phyloP scores from a whole-genome alignment of 2,329 filamentous ascomycete genomes.

The Sordariomycetes sp. region DNA sequence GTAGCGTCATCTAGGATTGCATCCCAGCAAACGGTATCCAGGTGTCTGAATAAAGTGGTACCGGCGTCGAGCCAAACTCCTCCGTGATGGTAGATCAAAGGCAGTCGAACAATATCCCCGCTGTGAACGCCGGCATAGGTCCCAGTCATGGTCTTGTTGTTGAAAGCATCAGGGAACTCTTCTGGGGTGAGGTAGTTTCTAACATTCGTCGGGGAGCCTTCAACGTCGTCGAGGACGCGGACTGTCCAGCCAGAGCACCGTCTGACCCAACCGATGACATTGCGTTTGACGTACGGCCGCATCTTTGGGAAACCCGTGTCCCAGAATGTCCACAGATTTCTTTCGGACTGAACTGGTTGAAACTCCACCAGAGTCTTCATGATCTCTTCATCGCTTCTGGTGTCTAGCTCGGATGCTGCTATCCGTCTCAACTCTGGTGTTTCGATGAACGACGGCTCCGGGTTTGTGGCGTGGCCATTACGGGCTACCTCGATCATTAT shows the following conservation, averaged over 20 bases:
- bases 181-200: conserved; percentile 22
- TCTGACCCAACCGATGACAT: conserved; percentile 28
- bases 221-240: conserved; percentile 26
- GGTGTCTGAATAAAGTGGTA: conserved; percentile 26
- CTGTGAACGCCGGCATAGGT: conserved; percentile 31
- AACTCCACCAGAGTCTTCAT: conserved; percentile 14
- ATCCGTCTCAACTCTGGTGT: conserved; percentile 2
- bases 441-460: neutral
- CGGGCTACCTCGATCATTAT: too few species aligned
- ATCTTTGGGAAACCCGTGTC: conserved; percentile 22
- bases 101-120: conserved; percentile 35
- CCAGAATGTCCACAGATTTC: conserved; percentile 35
- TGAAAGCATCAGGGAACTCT: conserved; percentile 28
- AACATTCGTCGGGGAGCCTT: conserved; percentile 23
- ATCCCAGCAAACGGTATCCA: conserved; percentile 33
- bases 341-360: conserved; percentile 22
- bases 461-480: too few species aligned
- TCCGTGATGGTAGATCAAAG: conserved; percentile 28
- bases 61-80: conserved; percentile 34
- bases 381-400: conserved; percentile 20
- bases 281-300: conserved; percentile 22
- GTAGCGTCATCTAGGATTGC: conserved; percentile 22
- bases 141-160: conserved; percentile 32
- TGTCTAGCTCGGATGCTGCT: conserved; percentile 11
- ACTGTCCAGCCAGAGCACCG: conserved; percentile 26